Base-by-base conservation (phyloP, 2,329 filamentous ascomycete genomes). In the Aspergillus aculeatinus region DNA sequence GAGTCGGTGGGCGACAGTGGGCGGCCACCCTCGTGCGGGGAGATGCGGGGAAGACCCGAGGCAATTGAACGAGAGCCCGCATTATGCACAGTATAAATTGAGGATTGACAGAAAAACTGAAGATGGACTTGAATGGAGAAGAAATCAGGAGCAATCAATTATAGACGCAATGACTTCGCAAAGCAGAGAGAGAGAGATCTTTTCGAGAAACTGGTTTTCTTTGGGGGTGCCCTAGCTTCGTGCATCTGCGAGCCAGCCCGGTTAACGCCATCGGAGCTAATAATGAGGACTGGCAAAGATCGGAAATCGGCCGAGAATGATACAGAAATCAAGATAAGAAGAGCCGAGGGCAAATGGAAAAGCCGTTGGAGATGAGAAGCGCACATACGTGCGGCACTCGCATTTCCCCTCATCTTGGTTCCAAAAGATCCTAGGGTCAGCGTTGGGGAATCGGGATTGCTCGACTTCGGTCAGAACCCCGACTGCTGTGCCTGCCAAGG, bases 1-100 rank as follows among this genome's bases (percentile, higher is more conserved):
- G 44, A 44, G 14, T 19, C 3, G 39, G 6, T 7, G 16, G 16
- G 16, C 39, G 16, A 16, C 39, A 19, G 16, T 19, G 39, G 39
- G 39, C 14, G 4, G 14, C 16, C 16, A 44, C 39, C 5, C 39
- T 16, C 7, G 16, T 44, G 65, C 66, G 66, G 62, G 69, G 68
- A 64, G 52, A 60, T 67, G 68, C 63, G 66, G 71, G 65, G 63
- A 68, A 67, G 9, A 63, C 67, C 63, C 69, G 66, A 59, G 66
- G 57, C 31, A 70, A 59, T 48, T 61, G 49, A 11, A 62, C 55
- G 9, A 68, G 48, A 3, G 63, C 48, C 61, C 67, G 62, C 72
- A 75, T 74, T 14, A 35, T 42, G 52, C 23, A 23, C 23, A 23
- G 23, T 29, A 29, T 44, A 6, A 14, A 19, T 19, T 44, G 14